A percentile compares a stretch with the other conserved stretches of the same genome.
These are phyloP conservation scores for Quercus glauca DNA, from an alignment of 306 rosid species.

Conservation along the genomic window DNA sequence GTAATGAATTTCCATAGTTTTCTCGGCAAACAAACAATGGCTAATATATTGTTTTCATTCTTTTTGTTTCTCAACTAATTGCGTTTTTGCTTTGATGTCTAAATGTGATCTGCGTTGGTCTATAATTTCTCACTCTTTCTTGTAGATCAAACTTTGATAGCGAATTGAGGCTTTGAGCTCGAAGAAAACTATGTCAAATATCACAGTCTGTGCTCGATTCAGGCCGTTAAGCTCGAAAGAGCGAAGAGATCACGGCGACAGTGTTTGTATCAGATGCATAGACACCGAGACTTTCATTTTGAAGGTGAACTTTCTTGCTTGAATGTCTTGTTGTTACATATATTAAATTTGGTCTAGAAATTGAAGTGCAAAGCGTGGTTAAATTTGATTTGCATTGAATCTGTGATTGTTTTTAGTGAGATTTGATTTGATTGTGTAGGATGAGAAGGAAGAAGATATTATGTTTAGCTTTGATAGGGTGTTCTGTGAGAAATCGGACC, in stretches of 20 bases:
- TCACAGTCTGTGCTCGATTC: slow-evolving; percentile 68
- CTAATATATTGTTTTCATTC: neutral
- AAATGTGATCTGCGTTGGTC: neutral
- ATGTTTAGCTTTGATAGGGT: slow-evolving; percentile 66
- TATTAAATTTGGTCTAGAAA: no score
- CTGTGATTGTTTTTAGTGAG: neutral
- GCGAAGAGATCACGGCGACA: slow-evolving; percentile 46
- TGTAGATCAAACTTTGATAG: slow-evolving; percentile 13
- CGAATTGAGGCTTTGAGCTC: neutral
- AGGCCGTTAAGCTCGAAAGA: slow-evolving; percentile 68
- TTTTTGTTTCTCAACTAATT: neutral
- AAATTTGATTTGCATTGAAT: neutral
- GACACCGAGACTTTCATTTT: slow-evolving; percentile 63
- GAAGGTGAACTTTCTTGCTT: slow-evolving; percentile 44
- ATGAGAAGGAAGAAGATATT: slow-evolving; percentile 66
- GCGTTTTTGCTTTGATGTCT: neutral
- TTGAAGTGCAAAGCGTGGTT: no score
- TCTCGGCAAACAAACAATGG: neutral
- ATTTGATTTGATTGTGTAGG: slow-evolving; percentile 32
- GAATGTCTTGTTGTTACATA: neutral
- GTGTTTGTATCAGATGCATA: slow-evolving; percentile 42
- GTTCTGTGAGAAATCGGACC: slow-evolving; percentile 68
- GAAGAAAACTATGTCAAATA: slow-evolving; percentile 43
- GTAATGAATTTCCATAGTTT: neutral
- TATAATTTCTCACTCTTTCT: neutral